Evolutionary conservation across 768 basidiomycete genomes (phyloP), one percentile per base, ranked within the genome.

Genomic region (Lanmaoa rubissima): DNA sequence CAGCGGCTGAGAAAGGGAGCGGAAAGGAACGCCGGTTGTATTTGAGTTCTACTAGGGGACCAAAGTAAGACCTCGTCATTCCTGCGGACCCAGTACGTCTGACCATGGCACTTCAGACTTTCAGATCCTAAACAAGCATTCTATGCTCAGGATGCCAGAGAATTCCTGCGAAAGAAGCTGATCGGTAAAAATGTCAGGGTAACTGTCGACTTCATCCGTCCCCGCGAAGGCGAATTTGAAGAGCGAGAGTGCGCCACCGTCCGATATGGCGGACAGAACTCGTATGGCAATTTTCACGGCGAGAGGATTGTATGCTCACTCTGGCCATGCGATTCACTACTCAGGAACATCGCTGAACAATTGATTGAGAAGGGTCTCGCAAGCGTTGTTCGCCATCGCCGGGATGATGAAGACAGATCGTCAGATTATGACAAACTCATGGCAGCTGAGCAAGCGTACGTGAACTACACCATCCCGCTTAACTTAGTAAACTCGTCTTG

Each of bases 401-500:
- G 92, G 21, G 95, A 96, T 63, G 96, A 98, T 67, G 96, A 98
- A 72, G 91, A 95, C 64, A 84, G 95, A 46, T 95, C 95, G n/a
- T 81, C 88, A 7, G 96, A 98, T 68, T 93, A 94, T 61, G 97
- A 99, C 75, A 94, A 93, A 75, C 77, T 98, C 43, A 94, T 98
- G 82, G 85, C 87, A 31, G 97, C 94, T 9, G 96, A 99, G 71
- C 93, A 95, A 76, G 76, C 76, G 94, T 95, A 64, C 73, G 90
- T 78, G 13, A n/a, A n/a, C 3, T 38, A 19, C 17, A 12, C 47
- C 50, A 4, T 26, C 26, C 31, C 17, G 14, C 26, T 51, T 5
- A 35, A 19, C 36, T 36, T 36, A 41, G 45, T 40, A 42, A 58
- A 64, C 51, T 62, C 36, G 58, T 53, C 49, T 57, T 54, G 24